Evolutionary conservation across 75 land plant genomes (phyloP), one percentile per base, ranked within the genome.

Genomic region (Picea glauca): DNA sequence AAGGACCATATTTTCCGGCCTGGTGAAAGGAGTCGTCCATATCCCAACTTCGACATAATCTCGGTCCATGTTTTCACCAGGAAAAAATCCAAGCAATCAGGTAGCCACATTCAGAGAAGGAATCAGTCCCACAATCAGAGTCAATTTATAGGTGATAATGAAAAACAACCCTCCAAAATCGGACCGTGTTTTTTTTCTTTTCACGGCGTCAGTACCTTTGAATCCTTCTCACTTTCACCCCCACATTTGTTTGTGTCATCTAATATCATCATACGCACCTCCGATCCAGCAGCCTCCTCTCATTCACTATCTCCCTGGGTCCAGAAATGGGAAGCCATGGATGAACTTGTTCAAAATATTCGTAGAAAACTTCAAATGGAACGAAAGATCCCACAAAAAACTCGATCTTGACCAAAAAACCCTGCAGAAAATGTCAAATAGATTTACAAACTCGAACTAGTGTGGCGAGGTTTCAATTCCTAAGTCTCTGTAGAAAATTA

Each of bases 31-130:
- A 6, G 65, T 38, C 32, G 33, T 15, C 72, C 2, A 23, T 7
- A 84, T 7, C 11, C 82, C 13, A 80, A 3, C 57, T 30, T 76
- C 23, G 78, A 21, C 0, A 80, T 20, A 21, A 77, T 3, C 13
- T 38, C 76, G 64, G 78, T 80, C 85, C 82, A 84, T 46, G 56
- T 60, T 78, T 77, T 76, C n/a, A 84, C 65, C 43, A 77, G 32
- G 82, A 84, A 80, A 76, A 84, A 84, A 38, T 75, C 76, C 88
- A 14, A 87, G 79, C 58, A 87, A 59, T 0, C 88, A 86, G 0
- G 88, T 87, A 20, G 88, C 79, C 20, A 87, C 86, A 68, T 87
- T 87, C 62, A 87, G 86, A 14, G 88, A 87, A 56, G 88, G 88
- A 58, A 87, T 84, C 56, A 87, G 77, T n/a, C 88, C 88, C 26